Base-by-base conservation (phyloP, 768 basidiomycete species). In the Mrakia hoshinonis region DNA sequence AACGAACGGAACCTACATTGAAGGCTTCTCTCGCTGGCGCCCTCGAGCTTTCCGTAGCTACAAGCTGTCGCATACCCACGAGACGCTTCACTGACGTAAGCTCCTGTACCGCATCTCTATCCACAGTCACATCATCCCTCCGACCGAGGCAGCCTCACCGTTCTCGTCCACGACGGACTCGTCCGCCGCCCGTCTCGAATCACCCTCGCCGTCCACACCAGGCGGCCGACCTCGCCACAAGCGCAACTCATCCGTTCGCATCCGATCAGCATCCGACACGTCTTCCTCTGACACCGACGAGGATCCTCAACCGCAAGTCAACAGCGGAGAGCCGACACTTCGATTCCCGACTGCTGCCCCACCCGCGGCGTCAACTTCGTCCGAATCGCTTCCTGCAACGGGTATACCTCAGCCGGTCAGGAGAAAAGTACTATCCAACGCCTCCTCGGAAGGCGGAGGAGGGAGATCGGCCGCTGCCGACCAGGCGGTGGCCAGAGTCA, bases 251-350 rank as follows among this genome's bases (percentile, higher is more conserved):
- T 69, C 68, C 7, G 31, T 60, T 24, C 55, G 68, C 18, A 69
- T 69, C 24, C 68, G 68, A 6, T 69, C 68, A 5, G 60, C 68
- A 5, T 62, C 60, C 5, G 68, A 69, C 48, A 48, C 68, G 36
- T 62, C 58, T 6, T 69, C 68, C 3, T 69, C 68, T 15, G 60
- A 58, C 20, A 62, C 68, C 11, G 46, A 47, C 11, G 34, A 31
- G 22, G 55, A 36, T 22, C 34, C 31, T 39, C 58, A 6, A 20
- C 58, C 58, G 18, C 58, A 13, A 20, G 15, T 22, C 34, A 36
- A 20, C 34, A 61, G 58, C 58, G 36, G 20, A 29, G 58, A 61
- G 31, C 58, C 58, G n/a, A 61, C 58, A 3, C 12, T 61, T 31
- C 34, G 18, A 1, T 61, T 61, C 34, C 58, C 58, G 1, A 20